Evolutionary conservation across 768 basidiomycete genomes (phyloP).

Genomic region (Cubamyces lactineus): DNA sequence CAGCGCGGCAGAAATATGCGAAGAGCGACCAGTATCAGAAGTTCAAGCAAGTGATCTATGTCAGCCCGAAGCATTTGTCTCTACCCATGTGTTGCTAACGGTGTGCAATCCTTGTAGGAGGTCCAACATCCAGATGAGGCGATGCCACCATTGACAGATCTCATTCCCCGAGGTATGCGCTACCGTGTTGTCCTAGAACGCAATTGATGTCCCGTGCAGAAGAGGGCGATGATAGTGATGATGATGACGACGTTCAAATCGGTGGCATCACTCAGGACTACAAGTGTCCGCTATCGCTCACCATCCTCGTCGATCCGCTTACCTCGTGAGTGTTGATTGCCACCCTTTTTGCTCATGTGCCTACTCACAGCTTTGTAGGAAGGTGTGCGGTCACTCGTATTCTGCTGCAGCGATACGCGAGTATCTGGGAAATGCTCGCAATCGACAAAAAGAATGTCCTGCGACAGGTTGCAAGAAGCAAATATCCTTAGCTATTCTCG

Average conservation of each 20-base stretch:
- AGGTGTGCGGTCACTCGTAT: slow-evolving; percentile 81
- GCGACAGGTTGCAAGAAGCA: slow-evolving; percentile 69
- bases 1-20: slow-evolving; percentile 79
- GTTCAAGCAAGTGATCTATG: slow-evolving; percentile 72
- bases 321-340: slow-evolving; percentile 66
- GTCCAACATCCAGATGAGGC: slow-evolving; percentile 61
- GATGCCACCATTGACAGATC: slow-evolving; percentile 78
- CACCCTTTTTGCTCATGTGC: slow-evolving; percentile 4
- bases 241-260: slow-evolving; percentile 87
- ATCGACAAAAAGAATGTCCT: slow-evolving; percentile 55
- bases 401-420: slow-evolving; percentile 70
- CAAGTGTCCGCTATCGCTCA: slow-evolving; percentile 82
- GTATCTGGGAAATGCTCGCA: slow-evolving; percentile 50
- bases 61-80: slow-evolving; percentile 35
- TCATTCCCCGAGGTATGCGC: slow-evolving; percentile 68
- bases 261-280: slow-evolving; percentile 85
- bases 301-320: slow-evolving; percentile 67
- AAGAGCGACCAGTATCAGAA: slow-evolving; percentile 58
- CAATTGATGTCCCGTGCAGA: slow-evolving; percentile 47
- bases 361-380: slow-evolving; percentile 41
- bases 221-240: slow-evolving; percentile 78
- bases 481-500: slow-evolving; percentile 55
- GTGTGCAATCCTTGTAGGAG: slow-evolving; percentile 49
- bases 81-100: slow-evolving; percentile 1
- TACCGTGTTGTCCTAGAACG: not conserved